Evolutionary conservation across 208 protist genomes (phyloP).

Genomic region (Acanthamoeba lenticulata): DNA sequence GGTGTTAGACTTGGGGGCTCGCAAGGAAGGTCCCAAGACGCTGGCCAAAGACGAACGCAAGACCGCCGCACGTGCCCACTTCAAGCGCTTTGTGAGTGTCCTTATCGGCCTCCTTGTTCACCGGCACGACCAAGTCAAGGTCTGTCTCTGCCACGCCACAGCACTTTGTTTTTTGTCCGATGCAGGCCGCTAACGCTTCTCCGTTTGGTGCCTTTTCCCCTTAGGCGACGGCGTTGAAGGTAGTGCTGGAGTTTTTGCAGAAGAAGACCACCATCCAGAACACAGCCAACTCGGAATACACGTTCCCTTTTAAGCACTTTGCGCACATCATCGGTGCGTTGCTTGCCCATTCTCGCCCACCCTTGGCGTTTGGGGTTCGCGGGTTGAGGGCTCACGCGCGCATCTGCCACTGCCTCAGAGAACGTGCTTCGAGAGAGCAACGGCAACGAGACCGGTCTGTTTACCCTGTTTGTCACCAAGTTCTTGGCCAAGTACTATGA

Average conservation of each 20-base stretch:
- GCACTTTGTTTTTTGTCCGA: neutral
- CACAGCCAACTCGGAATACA: neutral
- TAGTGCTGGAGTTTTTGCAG: constrained; percentile 27
- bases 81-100: neutral
- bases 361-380: neutral
- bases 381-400: neutral
- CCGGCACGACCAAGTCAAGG: constrained; percentile 56
- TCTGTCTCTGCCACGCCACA: neutral
- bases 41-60: neutral
- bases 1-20: neutral
- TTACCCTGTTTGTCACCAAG: neutral
- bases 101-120: neutral
- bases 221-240: neutral
- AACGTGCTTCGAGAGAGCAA: neutral
- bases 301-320: constrained; percentile 22
- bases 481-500: constrained; percentile 29
- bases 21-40: neutral
- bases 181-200: neutral
- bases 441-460: neutral
- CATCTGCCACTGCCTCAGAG: constrained; percentile 5
- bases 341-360: neutral
- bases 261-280: neutral
- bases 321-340: neutral
- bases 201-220: neutral
- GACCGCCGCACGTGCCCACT: neutral